Percentiles rank a stretch among this genome's conserved stretches.
phyloP scores from a whole-genome alignment of 1,139 yeast species.

The Yamadazyma aaseri region DNA sequence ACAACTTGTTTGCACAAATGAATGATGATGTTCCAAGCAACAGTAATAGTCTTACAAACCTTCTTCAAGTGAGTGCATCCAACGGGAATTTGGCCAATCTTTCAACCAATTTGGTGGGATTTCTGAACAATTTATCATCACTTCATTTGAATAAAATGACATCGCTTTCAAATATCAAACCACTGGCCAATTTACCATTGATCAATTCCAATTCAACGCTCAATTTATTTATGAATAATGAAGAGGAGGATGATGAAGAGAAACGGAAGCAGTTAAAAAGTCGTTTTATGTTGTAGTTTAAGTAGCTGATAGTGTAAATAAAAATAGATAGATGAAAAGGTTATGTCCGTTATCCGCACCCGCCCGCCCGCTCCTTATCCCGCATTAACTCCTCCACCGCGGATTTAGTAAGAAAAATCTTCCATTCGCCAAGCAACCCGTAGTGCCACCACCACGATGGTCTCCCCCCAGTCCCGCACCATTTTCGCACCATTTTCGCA shows the following conservation, averaged over 20 bases:
- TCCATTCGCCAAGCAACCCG: no score
- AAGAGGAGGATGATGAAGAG: slow-evolving; percentile 8
- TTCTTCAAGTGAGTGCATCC: slow-evolving; percentile 22
- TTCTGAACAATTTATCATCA: slow-evolving; percentile 7
- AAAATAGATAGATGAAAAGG: no score
- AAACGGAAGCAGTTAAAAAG: slow-evolving; percentile 10
- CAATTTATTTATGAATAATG: slow-evolving; percentile 13
- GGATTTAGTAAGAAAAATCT: no score
- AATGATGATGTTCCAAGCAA: slow-evolving; percentile 25
- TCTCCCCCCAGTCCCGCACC: neutral
- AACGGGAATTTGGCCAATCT: slow-evolving; percentile 6
- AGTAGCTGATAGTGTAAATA: no score
- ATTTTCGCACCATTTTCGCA: no score
- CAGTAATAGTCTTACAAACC: slow-evolving; percentile 27
- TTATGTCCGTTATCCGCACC: no score
- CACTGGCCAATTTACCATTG: slow-evolving; percentile 13
- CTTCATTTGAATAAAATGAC: slow-evolving; percentile 14
- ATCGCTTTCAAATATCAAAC: slow-evolving; percentile 15
- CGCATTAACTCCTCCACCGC: no score
- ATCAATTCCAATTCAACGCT: slow-evolving; percentile 15
- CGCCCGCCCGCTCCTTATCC: no score
- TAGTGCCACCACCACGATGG: no score
- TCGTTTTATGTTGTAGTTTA: slow-evolving; percentile 14
- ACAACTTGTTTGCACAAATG: slow-evolving; percentile 30
- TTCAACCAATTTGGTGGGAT: no score